Base-by-base conservation (phyloP, 2,329 filamentous ascomycete species). In the Penicillium sp. region DNA sequence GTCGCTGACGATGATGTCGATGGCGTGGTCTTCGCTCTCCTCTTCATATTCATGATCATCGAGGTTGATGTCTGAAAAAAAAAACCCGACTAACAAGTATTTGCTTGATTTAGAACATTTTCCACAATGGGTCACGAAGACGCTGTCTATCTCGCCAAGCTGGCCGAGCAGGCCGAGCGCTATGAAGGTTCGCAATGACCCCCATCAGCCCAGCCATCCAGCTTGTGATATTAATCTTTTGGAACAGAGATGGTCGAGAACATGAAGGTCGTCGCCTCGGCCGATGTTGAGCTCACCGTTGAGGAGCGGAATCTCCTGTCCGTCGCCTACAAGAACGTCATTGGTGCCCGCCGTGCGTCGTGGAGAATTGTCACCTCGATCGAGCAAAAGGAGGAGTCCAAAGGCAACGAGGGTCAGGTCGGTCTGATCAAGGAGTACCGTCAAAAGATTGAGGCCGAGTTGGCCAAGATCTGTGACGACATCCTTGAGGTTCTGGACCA, bases 111-210 rank as follows among this genome's bases (percentile, higher is more conserved):
- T 47, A 62, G 55, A 60, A 57, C 45, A n/a, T 57, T 67, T 71
- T 22, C 68, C 77, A 89, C 76, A 76, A 96, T 96, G 90, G 88
- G 85, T 81, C 87, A 95, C 79, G 90, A 96, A 80, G 89, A 96
- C 76, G 90, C 89, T 64, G 92, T 98, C 67, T 96, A 96, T 74
- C 84, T 96, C 70, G 92, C 92, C 75, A 96, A 96, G 88, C 85
- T 98, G 72, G 92, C 92, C 69, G 92, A 98, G 84, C 92, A 98
- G 82, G 92, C 92, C 72, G 92, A 98, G 83, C 90, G 92, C 70
- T 98, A 98, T 75, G 92, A 98, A 79, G 92, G 92, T 96, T 75
- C 64, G 78, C 41, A 28, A 13, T n/a, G n/a, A n/a, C 25, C 20
- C 22, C 14, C 30, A 71, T 39, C 20, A 16, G 33, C 12, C 18